Base-by-base conservation (phyloP, 2,329 filamentous ascomycete species). In the Penicillium sclerotigenum region DNA sequence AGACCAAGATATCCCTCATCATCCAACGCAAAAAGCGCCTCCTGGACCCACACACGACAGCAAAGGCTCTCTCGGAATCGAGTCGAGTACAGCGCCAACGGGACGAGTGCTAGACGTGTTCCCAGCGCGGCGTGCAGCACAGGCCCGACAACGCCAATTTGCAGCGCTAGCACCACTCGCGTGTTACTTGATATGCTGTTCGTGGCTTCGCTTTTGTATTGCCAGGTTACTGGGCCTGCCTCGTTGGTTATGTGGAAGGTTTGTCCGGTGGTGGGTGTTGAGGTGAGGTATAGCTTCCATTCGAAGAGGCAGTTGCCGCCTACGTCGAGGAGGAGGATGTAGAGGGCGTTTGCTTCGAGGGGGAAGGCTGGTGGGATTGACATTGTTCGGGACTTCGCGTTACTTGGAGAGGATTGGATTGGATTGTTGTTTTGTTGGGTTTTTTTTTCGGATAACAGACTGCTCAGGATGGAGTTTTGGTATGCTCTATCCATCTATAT, bases 281-380 rank as follows among this genome's bases (percentile, higher is more conserved):
- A 59, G 11, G 64, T 57, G 14, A 68, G 60, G 37, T 65, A 68
- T 5, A 69, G 37, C 18, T 57, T 56, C 66, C 65, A 69, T 41
- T 67, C 60, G 33, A 68, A 68, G 7, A 24, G 41, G 31, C 60
- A 56, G 24, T 34, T 51, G 33, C 61, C 43, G 13, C 59, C 59
- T 16, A 57, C 52, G 14, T 64, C 64, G 13, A 60, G 61, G 24
- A 68, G 51, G 22, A 65, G 54, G 36, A 69, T 45, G 43, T 69
- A 69, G 3, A 68, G 45, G 4, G 52, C 48, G 42, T 65, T 61
- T 24, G 52, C 34, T 20, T 64, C 59, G 37, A 63, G 52, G n/a
- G n/a, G 2, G 13, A 59, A 38, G 34, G 52, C n/a, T 40, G 33
- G 16, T 20, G 29, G 6, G 31, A n/a, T 20, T 42, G 46, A 28